phyloP scores from a whole-genome alignment of 768 basidiomycete genomes.

The Pulveroboletus sp. region DNA sequence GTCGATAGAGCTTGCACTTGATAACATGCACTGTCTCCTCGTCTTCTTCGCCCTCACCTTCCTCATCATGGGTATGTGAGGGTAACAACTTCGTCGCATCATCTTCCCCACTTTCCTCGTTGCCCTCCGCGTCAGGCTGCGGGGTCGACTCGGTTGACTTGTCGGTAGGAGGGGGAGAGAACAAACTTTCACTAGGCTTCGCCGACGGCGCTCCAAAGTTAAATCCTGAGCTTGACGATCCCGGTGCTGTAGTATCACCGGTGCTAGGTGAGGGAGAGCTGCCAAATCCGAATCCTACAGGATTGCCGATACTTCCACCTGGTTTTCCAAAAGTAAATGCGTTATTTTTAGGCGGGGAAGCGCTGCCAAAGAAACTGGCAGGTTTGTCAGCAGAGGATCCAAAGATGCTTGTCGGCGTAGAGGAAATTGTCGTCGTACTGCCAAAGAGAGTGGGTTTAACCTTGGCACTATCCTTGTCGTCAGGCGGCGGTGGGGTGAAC shows the following conservation, averaged over 20 bases:
- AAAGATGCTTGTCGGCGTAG: conserved; percentile 19
- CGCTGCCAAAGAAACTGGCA: conserved; percentile 27
- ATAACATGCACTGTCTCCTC: conserved; percentile 64
- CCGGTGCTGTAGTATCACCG: conserved; percentile 16
- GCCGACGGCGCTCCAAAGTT: conserved; percentile 20
- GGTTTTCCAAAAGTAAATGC: conserved; percentile 30
- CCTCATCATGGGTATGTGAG: conserved; percentile 51
- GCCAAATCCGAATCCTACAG: conserved; percentile 57
- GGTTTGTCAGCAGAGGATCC: conserved; percentile 23
- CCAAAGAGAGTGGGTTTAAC: conserved; percentile 18
- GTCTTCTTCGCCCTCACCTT: conserved; percentile 80
- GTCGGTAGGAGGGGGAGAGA: conserved; percentile 28
- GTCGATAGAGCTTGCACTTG: conserved; percentile 60
- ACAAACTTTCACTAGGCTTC: conserved; percentile 23
- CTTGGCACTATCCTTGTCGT: conserved; percentile 16
- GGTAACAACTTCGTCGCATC: conserved; percentile 23
- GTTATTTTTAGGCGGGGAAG: conserved; percentile 22
- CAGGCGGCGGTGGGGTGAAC: conserved; percentile 10
- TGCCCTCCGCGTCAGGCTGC: conserved; percentile 24
- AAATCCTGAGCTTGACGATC: conserved; percentile 18
- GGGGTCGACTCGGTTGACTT: conserved; percentile 30
- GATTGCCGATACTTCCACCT: conserved; percentile 56
- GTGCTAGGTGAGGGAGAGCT: conserved; percentile 17
- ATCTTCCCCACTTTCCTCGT: conserved; percentile 30
- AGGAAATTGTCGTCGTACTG: conserved; percentile 7